A percentile compares a stretch with the other conserved stretches of the same genome.
Evolutionary conservation across 495 filamentous ascomycete genomes (phyloP).

Genomic region (Neurospora pannonica): DNA sequence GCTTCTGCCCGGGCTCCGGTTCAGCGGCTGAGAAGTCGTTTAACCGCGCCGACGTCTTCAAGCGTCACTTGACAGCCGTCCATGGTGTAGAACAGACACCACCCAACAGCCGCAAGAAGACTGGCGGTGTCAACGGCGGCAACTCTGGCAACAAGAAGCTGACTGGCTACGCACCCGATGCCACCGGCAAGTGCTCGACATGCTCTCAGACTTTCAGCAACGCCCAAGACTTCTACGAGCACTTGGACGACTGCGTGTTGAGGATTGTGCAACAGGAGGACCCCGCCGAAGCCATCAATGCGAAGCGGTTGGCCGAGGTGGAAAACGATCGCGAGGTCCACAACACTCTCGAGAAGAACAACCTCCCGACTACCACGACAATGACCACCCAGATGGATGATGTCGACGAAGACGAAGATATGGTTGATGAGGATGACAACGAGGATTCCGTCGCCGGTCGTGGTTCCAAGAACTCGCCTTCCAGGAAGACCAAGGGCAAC

Average conservation of each 20-base stretch:
- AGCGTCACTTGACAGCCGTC: conserved; percentile 88
- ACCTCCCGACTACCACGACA: conserved; percentile 52
- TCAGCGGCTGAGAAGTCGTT: conserved; percentile 96
- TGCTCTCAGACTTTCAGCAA: conserved; percentile 86
- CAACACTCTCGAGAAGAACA: conserved; percentile 76
- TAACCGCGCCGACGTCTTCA: conserved; percentile 98
- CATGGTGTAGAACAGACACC: conserved; percentile 95
- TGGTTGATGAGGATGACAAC: conserved; percentile 44
- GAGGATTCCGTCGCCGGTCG: conserved; percentile 23
- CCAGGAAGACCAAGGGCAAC: conserved; percentile 33
- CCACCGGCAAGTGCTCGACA: conserved; percentile 91
- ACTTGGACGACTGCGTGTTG: conserved; percentile 96
- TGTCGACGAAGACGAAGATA: conserved; percentile 53
- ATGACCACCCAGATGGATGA: conserved; percentile 52
- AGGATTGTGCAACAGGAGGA: conserved; percentile 96
- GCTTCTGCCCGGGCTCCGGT: conserved; percentile 91
- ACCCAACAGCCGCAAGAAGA: conserved; percentile 88
- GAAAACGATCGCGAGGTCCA: conserved; percentile 73
- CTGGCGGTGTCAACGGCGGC: conserved; percentile 8
- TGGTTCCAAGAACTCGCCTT: conserved; percentile 18
- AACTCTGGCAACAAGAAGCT: conserved; percentile 43
- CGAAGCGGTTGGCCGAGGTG: conserved; percentile 70
- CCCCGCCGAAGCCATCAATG: conserved; percentile 92
- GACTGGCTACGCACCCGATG: conserved; percentile 57
- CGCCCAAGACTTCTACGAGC: conserved; percentile 97